Conservation (phyloP, 1,139 yeast genomes). For the Saccharomyces hybrid region DNA sequence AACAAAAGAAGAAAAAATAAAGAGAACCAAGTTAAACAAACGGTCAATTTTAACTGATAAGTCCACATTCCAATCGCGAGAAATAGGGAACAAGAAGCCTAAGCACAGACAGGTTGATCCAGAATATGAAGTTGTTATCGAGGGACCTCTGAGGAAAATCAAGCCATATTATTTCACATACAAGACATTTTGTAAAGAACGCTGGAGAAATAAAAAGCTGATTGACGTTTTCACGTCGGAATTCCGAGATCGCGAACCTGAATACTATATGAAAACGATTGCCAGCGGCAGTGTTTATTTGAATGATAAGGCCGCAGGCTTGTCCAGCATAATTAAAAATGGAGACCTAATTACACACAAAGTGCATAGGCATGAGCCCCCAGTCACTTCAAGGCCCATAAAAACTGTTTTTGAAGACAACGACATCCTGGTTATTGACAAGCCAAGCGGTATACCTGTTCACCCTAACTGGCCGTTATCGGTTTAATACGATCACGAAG, state of each 20-base stretch:
- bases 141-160: conserved; percentile 61
- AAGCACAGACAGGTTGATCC: conserved; percentile 31
- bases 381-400: conserved; percentile 67
- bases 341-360: conserved; percentile 83
- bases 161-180: conserved; percentile 85
- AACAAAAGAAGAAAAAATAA: conserved; percentile 32
- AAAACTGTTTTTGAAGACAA: conserved; percentile 74
- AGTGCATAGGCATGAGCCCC: conserved; percentile 85
- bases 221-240: conserved; percentile 76
- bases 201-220: conserved; percentile 82
- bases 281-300: conserved; percentile 65
- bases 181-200: conserved; percentile 77
- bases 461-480: conserved; percentile 93
- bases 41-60: conserved; percentile 1
- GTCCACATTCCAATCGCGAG: conserved; percentile 29
- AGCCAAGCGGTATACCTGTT: conserved; percentile 92
- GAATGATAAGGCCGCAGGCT: conserved; percentile 55
- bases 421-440: conserved; percentile 75
- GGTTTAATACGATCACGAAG: conserved; percentile 82
- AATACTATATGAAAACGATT: conserved; percentile 62
- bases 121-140: conserved; percentile 34
- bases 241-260: conserved; percentile 71
- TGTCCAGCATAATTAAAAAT: conserved; percentile 62
- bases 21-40: conserved; percentile 5
- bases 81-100: conserved; percentile 22